Base-by-base conservation (phyloP, 805 yeast genomes). In the Spathaspora passalidarum region DNA sequence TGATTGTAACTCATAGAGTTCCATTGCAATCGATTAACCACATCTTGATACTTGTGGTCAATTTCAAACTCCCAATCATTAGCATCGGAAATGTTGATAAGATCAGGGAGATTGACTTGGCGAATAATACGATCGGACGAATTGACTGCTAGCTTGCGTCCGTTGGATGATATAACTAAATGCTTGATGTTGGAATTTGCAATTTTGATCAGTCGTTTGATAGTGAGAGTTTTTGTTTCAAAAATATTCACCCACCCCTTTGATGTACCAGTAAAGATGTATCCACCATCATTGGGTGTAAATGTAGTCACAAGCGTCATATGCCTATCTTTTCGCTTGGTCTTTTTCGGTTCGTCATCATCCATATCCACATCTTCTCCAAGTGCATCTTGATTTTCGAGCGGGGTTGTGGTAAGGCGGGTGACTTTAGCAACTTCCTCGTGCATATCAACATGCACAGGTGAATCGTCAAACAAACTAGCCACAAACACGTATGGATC, bases 11-110 rank as follows among this genome's bases (percentile, higher is more conserved):
- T 69, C 3, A 88, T 82, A 0, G 88, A 73, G 60, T 89, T 90
- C 97, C 97, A 91, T 60, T 88, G 96, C 40, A 89, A 70, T 51
- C 85, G 71, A 63, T 89, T 91, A 29, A 91, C 96, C 40, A 88
- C 88, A 62, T 91, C 97, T 62, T 90, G 96, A 59, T 88, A 91
- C 56, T 80, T 82, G 59, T 87, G 92, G 53, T 85, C 91, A 5
- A 84, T 69, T 45, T 82, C 88, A 40, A 90, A 68, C 19, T 75
- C 81, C 77, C 73, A 69, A 14, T 41, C 43, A 2, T 37, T 13
- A 1, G 60, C 55, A 26, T 55, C 48, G n/a, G 40, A 42, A 40
- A 52, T 50, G 50, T 66, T 65, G 46, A 65, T 51, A 56, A 73
- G 56, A 49, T 74, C 76, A 3, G 81, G 81, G 25, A 80, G 54